Conservation (phyloP, 2,329 filamentous ascomycete species). For the Aureobasidium sp. region DNA sequence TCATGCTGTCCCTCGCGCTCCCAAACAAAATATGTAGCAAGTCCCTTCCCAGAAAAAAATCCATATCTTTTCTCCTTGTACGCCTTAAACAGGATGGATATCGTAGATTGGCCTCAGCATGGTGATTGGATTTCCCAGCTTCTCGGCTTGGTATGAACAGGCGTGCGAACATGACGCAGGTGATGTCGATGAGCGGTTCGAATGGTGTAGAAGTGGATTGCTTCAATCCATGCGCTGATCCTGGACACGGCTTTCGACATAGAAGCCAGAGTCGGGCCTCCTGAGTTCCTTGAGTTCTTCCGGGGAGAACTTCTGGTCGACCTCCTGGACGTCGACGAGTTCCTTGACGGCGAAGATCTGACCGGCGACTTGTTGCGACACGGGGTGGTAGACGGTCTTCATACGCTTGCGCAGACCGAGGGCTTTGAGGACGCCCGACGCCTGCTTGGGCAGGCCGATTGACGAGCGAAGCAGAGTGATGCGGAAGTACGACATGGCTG, state of each 20-base stretch:
- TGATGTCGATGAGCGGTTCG: not conserved
- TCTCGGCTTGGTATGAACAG: not conserved
- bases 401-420: slow-evolving; percentile 78
- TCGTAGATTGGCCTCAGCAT: not conserved
- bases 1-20: not conserved
- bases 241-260: slow-evolving; percentile 52
- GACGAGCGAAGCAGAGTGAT: slow-evolving; percentile 83
- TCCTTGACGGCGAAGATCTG: slow-evolving; percentile 95
- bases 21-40: not conserved
- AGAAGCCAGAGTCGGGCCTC: slow-evolving; percentile 72
- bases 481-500: slow-evolving; percentile 72
- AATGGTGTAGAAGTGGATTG: not conserved
- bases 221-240: slow-evolving; percentile 6
- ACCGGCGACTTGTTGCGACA: slow-evolving; percentile 70
- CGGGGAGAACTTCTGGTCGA: slow-evolving; percentile 55
- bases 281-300: slow-evolving; percentile 62
- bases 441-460: slow-evolving; percentile 74
- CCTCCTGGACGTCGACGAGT: slow-evolving; percentile 73
- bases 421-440: slow-evolving; percentile 70
- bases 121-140: not conserved
- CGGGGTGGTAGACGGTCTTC: slow-evolving; percentile 83
- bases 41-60: not conserved
- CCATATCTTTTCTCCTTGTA: slow-evolving; percentile 1
- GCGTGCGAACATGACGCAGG: not conserved
- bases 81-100: not conserved